Conservation (phyloP, 345 rosid genomes). For the Aethionema arabicum region DNA sequence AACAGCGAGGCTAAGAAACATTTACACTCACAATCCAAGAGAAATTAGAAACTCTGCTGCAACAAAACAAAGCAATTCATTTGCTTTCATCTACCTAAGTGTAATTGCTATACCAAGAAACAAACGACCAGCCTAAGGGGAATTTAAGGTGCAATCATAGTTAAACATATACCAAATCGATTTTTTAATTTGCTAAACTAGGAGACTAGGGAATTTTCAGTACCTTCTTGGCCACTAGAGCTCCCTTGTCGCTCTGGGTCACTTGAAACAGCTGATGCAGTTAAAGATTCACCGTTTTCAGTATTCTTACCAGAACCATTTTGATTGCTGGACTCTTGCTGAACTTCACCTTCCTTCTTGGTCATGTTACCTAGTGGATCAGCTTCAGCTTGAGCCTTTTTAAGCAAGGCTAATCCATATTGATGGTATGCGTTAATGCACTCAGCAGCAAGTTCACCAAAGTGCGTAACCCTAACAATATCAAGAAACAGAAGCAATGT, state of each 20-base stretch:
- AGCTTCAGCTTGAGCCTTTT: slow-evolving; percentile 90
- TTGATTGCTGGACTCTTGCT: slow-evolving; percentile 38
- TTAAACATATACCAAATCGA: not conserved
- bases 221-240: slow-evolving; percentile 50
- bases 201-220: not conserved
- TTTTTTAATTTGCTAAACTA: not conserved
- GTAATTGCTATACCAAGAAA: not conserved
- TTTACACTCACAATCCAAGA: not conserved
- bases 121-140: not conserved
- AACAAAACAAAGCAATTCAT: not conserved
- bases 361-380: slow-evolving; percentile 81
- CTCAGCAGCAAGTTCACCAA: slow-evolving; percentile 74
- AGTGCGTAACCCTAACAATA: slow-evolving; percentile 55
- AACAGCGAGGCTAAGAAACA: not conserved
- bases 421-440: slow-evolving; percentile 70
- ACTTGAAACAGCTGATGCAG: slow-evolving; percentile 48
- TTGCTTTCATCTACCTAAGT: not conserved
- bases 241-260: slow-evolving; percentile 49
- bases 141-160: not conserved
- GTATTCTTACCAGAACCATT: slow-evolving; percentile 46
- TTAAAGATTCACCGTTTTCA: slow-evolving; percentile 47
- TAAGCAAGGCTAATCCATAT: slow-evolving; percentile 76
- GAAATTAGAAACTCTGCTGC: not conserved
- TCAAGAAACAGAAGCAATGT: not conserved
- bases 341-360: slow-evolving; percentile 53